Base-by-base conservation (phyloP, 2,329 filamentous ascomycete species). In the Pseudovirgaria hyperparasitica region DNA sequence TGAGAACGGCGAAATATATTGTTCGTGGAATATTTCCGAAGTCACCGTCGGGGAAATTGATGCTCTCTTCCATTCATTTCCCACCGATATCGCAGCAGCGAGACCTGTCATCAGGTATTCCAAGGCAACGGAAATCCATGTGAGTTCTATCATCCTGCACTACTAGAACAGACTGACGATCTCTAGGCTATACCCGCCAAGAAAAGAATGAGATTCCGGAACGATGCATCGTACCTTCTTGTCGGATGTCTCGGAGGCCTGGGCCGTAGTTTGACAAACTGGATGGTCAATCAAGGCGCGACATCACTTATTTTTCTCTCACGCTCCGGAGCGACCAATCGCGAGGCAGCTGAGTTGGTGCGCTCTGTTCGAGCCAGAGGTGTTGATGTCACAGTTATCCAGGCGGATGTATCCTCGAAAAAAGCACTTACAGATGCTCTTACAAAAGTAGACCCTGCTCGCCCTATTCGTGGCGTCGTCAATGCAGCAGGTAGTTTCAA, bases 1-100 rank as follows among this genome's bases (percentile, higher is more conserved):
- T 52, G 12, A 56, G 36, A 2, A 36, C 32, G 1, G 38, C 17
- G 29, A 49, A 44, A 5, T 41, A 35, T 15, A 52, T n/a, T n/a
- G n/a, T n/a, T n/a, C n/a, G n/a, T n/a, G n/a, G n/a, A n/a, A n/a
- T n/a, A n/a, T n/a, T n/a, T n/a, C n/a, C n/a, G n/a, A n/a, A n/a
- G n/a, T n/a, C n/a, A n/a, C n/a, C n/a, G n/a, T n/a, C n/a, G n/a
- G n/a, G n/a, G n/a, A n/a, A n/a, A n/a, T n/a, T n/a, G n/a, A n/a
- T n/a, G n/a, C n/a, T n/a, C n/a, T n/a, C n/a, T n/a, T n/a, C n/a
- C n/a, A n/a, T n/a, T n/a, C n/a, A n/a, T n/a, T n/a, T n/a, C n/a
- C n/a, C n/a, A n/a, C n/a, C n/a, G n/a, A n/a, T n/a, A n/a, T n/a
- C n/a, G n/a, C n/a, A n/a, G n/a, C n/a, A n/a, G n/a, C n/a, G n/a